Percentiles rank a stretch among this genome's conserved stretches.
phyloP scores from a whole-genome alignment of 2,329 filamentous ascomycete species.

The Talaromyces albobiverticillius region DNA sequence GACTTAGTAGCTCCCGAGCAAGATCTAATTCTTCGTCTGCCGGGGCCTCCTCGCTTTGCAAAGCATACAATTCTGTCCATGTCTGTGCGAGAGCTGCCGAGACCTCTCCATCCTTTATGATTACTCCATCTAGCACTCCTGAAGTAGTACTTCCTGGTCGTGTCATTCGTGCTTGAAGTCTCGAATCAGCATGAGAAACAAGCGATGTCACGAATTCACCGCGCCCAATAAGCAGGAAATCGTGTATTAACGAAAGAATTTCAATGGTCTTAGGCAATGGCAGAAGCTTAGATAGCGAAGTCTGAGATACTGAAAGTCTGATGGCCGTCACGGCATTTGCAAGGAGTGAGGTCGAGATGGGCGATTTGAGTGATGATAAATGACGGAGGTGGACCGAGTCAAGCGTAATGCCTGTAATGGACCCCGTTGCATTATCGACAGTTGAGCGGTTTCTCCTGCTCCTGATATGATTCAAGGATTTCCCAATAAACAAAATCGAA shows the following conservation, averaged over 20 bases:
- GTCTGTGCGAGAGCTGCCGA: constrained; percentile 71
- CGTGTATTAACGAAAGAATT: constrained; percentile 71
- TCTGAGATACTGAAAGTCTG: constrained; percentile 76
- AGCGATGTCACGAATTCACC: constrained; percentile 90
- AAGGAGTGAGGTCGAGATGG: constrained; percentile 69
- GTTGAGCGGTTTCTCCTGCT: constrained; percentile 42
- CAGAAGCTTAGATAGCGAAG: constrained; percentile 76
- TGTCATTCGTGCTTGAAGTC: constrained; percentile 70
- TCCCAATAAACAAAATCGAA: constrained; percentile 88
- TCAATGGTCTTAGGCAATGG: constrained; percentile 75
- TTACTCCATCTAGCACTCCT: constrained; percentile 59
- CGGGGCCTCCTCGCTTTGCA: constrained; percentile 74
- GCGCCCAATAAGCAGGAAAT: constrained; percentile 82
- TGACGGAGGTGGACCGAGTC: constrained; percentile 48
- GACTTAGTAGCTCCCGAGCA: constrained; percentile 70
- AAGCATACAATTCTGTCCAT: constrained; percentile 74
- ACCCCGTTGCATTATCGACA: constrained; percentile 26
- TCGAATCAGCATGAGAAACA: constrained; percentile 79
- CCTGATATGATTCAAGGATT: constrained; percentile 80
- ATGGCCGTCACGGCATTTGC: constrained; percentile 72
- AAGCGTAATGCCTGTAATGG: constrained; percentile 61
- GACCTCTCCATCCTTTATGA: constrained; percentile 85
- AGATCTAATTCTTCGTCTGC: constrained; percentile 74
- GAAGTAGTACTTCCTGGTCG: constrained; percentile 48
- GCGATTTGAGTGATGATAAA: constrained; percentile 67